phyloP scores from a whole-genome alignment of 305 asterid species.

The Ajuga reptans region DNA sequence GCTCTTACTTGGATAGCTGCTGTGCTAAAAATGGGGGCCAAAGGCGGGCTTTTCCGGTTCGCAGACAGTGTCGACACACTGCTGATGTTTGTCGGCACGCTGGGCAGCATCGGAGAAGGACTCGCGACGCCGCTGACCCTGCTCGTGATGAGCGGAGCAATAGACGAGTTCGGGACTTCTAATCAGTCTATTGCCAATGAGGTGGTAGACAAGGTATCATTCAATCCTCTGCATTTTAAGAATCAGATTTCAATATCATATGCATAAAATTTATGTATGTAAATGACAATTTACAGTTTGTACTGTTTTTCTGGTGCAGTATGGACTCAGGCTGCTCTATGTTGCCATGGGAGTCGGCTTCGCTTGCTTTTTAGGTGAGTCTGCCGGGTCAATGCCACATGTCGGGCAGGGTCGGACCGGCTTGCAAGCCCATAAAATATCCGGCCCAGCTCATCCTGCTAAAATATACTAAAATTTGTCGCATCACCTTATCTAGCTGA shows the following conservation, averaged over 20 bases:
- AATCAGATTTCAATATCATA: too few relatives aligned
- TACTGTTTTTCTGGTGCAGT: conserved; percentile 28
- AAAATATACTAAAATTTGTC: too few relatives aligned
- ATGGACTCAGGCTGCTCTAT: conserved; percentile 43
- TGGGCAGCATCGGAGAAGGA: conserved; percentile 47
- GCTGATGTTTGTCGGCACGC: conserved; percentile 37
- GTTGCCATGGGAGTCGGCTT: conserved; percentile 41
- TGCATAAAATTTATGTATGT: too few relatives aligned
- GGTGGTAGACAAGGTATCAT: conserved; percentile 47
- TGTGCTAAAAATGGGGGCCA: conserved; percentile 21
- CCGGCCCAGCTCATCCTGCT: too few relatives aligned
- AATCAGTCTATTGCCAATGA: conserved; percentile 27
- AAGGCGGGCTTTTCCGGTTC: conserved; percentile 33
- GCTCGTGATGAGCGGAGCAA: conserved; percentile 38
- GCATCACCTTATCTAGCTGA: too few relatives aligned
- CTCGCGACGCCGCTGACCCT: conserved; percentile 35
- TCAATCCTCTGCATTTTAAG: not conserved
- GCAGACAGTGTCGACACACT: conserved; percentile 39
- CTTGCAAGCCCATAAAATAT: too few relatives aligned
- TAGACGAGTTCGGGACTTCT: conserved; percentile 40
- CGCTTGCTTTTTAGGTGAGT: conserved; percentile 51
- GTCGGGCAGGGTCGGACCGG: too few relatives aligned
- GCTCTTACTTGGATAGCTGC: not conserved
- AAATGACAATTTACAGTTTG: too few relatives aligned
- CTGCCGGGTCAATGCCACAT: too few relatives aligned